Conservation (phyloP, 129 eudicot genomes). For the Apium graveolens region DNA sequence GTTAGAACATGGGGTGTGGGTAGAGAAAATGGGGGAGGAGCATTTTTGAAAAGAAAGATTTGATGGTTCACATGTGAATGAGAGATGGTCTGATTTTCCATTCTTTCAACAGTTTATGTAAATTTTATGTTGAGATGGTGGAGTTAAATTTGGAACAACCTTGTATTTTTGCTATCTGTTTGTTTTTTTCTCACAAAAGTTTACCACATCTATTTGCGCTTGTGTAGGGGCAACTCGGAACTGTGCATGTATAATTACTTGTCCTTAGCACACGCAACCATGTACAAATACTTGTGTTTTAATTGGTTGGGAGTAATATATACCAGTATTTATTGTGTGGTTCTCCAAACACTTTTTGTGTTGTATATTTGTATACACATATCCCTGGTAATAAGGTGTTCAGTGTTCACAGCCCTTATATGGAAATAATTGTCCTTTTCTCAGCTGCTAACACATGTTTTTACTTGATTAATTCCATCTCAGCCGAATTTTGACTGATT, state of each 20-base stretch:
- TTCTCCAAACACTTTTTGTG: too few species aligned
- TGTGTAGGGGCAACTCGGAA: not conserved
- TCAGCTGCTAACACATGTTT: not conserved
- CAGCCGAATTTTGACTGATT: too few species aligned
- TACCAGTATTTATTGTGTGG: too few species aligned
- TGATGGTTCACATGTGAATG: constrained; percentile 14
- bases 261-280: constrained; percentile 3
- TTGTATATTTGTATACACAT: too few species aligned
- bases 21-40: not conserved
- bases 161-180: not conserved
- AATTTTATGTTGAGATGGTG: not conserved
- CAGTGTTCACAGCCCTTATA: too few species aligned
- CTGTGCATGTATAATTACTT: constrained; percentile 5
- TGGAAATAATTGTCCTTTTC: not conserved
- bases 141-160: not conserved
- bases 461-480: too few species aligned
- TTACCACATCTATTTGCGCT: constrained; percentile 1
- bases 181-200: not conserved
- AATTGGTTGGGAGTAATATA: too few species aligned
- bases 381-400: too few species aligned
- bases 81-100: constrained; percentile 9
- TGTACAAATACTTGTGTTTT: not conserved
- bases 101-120: not conserved
- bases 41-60: constrained; percentile 6
- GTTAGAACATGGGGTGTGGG: constrained; percentile 8